Percentiles rank a stretch among this genome's conserved stretches.
These are phyloP conservation scores for Boletus coccyginus DNA, from an alignment of 768 basidiomycete species.

Conservation along the genomic window DNA sequence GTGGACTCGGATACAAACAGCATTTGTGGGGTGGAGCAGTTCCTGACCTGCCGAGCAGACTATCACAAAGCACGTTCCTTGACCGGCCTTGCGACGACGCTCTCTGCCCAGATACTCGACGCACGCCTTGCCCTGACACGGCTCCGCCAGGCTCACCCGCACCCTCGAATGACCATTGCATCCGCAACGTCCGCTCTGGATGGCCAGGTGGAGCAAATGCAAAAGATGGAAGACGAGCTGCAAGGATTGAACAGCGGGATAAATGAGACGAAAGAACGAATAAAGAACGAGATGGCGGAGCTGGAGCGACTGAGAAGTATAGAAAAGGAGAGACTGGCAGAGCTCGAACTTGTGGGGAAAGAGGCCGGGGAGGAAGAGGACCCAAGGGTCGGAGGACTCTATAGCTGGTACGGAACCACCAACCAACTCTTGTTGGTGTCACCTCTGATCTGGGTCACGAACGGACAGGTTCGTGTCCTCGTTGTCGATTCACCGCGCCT, in stretches of 20 bases:
- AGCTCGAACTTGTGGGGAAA: conserved; percentile 52
- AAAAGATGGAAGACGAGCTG: conserved; percentile 65
- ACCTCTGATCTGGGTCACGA: neutral
- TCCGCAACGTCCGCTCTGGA: conserved; percentile 73
- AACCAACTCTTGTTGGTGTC: neutral
- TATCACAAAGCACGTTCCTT: conserved; percentile 54
- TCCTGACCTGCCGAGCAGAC: conserved; percentile 38
- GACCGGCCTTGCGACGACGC: conserved; percentile 51
- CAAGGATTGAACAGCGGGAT: conserved; percentile 50
- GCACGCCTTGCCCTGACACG: conserved; percentile 77
- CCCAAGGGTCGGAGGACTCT: conserved; percentile 57
- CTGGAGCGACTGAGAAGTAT: conserved; percentile 59
- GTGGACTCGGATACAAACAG: too few relatives aligned
- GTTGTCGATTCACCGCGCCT: conserved; percentile 58
- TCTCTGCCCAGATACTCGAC: conserved; percentile 79
- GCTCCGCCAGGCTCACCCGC: conserved; percentile 76
- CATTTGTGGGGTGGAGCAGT: neutral
- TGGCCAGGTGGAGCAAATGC: conserved; percentile 78
- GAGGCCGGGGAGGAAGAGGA: conserved; percentile 60
- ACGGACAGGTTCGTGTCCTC: conserved; percentile 68
- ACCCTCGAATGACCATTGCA: conserved; percentile 74
- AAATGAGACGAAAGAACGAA: conserved; percentile 52
- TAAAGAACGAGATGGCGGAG: conserved; percentile 55
- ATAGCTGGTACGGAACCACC: conserved; percentile 56
- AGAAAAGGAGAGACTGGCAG: conserved; percentile 61